A percentile compares a stretch with the other conserved stretches of the same genome.
These are phyloP conservation scores for Talaromyces marneffei DNA, from an alignment of 2,329 filamentous ascomycete species.

Conservation along the genomic window DNA sequence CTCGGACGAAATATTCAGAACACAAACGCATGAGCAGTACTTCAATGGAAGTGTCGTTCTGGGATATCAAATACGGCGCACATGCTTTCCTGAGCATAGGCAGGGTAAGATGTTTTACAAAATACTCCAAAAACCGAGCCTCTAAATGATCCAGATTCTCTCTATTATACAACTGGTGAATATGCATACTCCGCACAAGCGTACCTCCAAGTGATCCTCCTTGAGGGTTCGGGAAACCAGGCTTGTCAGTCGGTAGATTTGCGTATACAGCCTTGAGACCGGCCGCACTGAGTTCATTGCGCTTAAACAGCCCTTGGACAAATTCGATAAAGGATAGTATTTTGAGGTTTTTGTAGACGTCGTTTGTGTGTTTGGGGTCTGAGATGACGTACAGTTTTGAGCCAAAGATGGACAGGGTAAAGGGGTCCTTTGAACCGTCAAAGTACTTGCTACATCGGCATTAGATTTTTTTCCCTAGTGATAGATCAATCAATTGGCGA, in stretches of 20 bases:
- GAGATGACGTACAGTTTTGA: neutral
- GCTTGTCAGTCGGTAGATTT: neutral
- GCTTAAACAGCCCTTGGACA: neutral
- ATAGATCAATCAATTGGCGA: neutral
- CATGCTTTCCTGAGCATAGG: neutral
- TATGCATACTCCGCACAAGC: neutral
- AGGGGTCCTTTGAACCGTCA: neutral
- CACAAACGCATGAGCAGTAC: neutral
- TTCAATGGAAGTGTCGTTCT: neutral
- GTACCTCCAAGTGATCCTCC: neutral
- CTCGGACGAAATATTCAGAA: neutral
- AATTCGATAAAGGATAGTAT: neutral
- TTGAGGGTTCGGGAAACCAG: neutral
- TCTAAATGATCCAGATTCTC: conserved; percentile 1
- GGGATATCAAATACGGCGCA: neutral
- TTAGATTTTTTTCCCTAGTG: neutral
- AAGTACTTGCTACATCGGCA: neutral
- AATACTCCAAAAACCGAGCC: neutral
- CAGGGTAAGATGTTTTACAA: neutral
- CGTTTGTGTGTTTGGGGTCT: neutral
- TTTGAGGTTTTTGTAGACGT: neutral
- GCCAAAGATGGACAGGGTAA: neutral
- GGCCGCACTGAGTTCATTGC: neutral
- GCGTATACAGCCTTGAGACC: neutral
- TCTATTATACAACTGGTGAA: neutral